Evolutionary conservation across 2,329 filamentous ascomycete genomes (phyloP).

Genomic region (Blastomyces percursus): DNA sequence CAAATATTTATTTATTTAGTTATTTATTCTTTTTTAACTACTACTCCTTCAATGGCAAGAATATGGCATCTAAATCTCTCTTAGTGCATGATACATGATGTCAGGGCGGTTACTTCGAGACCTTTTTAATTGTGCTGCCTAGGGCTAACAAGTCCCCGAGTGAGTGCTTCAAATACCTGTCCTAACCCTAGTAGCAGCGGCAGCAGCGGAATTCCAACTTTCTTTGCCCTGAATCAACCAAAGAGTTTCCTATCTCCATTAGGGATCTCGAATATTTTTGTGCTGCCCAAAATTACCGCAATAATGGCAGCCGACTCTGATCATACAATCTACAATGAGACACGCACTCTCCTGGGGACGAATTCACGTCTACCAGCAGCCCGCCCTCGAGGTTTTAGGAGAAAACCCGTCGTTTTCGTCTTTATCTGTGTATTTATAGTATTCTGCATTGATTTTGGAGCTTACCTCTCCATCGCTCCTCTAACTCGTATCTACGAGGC

Average conservation of each 20-base stretch:
- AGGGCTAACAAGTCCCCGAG: neutral
- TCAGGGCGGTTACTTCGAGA: neutral
- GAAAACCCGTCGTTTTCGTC: conserved; percentile 9
- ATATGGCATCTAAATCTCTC: no score
- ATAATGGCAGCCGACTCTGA: neutral
- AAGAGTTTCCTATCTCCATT: no score
- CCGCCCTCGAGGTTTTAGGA: conserved; percentile 3
- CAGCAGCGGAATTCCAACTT: no score
- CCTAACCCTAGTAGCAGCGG: neutral
- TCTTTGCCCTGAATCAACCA: no score
- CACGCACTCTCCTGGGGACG: neutral
- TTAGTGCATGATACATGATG: neutral
- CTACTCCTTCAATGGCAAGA: no score
- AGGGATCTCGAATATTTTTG: neutral
- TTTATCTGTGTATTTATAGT: conserved; percentile 6
- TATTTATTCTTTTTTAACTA: no score
- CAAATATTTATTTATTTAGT: no score
- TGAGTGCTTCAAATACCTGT: neutral
- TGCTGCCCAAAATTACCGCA: no score
- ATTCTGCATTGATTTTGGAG: conserved; percentile 12
- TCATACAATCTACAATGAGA: neutral
- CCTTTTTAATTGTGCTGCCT: neutral
- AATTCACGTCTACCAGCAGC: neutral
- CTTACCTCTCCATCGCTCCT: conserved; percentile 10
- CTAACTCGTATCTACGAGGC: conserved; percentile 39